These are phyloP conservation scores for Aspergillus caelatus DNA, from an alignment of 2,329 filamentous ascomycete species.

Conservation along the genomic window DNA sequence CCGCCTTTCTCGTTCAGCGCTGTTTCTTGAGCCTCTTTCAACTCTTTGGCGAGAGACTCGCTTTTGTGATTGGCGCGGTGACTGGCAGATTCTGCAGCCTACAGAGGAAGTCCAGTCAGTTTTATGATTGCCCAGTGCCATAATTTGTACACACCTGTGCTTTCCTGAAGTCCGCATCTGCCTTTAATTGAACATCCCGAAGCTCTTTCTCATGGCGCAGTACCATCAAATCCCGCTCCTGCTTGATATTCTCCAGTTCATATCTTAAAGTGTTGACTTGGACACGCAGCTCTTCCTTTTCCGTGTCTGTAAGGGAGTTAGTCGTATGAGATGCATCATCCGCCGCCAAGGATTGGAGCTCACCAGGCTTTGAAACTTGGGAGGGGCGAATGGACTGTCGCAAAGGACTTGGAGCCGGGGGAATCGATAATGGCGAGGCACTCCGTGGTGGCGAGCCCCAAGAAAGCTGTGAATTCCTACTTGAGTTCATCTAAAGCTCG, in stretches of 20 bases:
- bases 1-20: constrained; percentile 58
- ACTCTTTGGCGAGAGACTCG: constrained; percentile 57
- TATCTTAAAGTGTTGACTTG: constrained; percentile 88
- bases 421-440: constrained; percentile 45
- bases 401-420: constrained; percentile 36
- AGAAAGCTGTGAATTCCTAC: constrained; percentile 55
- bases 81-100: constrained; percentile 57
- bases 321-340: not conserved
- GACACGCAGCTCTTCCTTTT: constrained; percentile 80
- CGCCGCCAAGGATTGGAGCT: constrained; percentile 11
- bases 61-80: constrained; percentile 57
- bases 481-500: constrained; percentile 36
- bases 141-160: constrained; percentile 49
- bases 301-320: constrained; percentile 34
- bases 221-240: constrained; percentile 79
- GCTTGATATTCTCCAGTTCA: constrained; percentile 81
- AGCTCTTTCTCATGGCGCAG: constrained; percentile 83
- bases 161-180: constrained; percentile 82
- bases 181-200: constrained; percentile 74
- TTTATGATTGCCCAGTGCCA: not conserved
- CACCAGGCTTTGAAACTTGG: constrained; percentile 42
- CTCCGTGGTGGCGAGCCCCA: constrained; percentile 64
- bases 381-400: constrained; percentile 41
- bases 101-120: not conserved
- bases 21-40: constrained; percentile 58